Evolutionary conservation across 2,329 filamentous ascomycete species (phyloP), one percentile per base, ranked within the genome.

Genomic region (Nemania abortiva): DNA sequence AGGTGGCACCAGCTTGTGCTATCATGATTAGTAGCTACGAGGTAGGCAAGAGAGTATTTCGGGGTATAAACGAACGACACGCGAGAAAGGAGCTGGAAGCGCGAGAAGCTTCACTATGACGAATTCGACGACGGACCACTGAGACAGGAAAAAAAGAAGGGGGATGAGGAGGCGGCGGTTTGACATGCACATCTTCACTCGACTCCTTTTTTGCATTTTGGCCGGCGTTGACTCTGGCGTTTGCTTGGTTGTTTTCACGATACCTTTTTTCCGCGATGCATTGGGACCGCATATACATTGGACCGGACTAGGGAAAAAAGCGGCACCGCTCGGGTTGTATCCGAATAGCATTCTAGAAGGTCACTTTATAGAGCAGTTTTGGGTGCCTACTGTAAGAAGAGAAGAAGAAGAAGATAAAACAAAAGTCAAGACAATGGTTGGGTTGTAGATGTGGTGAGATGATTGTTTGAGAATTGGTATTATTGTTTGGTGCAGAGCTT

Each of bases 21-120:
- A 98, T 99, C 79, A 99, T 99, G 96, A 98, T 99, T 78, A 97
- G 93, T 79, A 97, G 92, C 78, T 99, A 98, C 80, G 96, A 99
- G 81, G 88, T 98, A 45, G 95, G 96, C 59, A 99, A 99, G 86
- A 91, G 92, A 80, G 90, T 92, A 79, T 97, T 97, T 39, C 86
- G 89, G 63, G 87, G 88, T 11, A 89, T 93, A 58, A 98, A 98
- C 69, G 85, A 88, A 76, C 82, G 79, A 42, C 77, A 80, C 34
- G 70, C 75, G 49, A 74, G 67, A 65, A 78, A 76, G 57, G 68
- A 78, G 42, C 56, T 72, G 22, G 70, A 70, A 7, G 56, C 34
- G 6, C 55, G 50, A 61, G 45, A 63, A 47, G 34, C 27, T 42
- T n/a, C 63, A 55, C 34, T 20, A n/a, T 68, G 39, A 20, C 66